phyloP scores from a whole-genome alignment of 371 early-diverging fungal genomes.

The Amoeboaphelidium protococcarum region DNA sequence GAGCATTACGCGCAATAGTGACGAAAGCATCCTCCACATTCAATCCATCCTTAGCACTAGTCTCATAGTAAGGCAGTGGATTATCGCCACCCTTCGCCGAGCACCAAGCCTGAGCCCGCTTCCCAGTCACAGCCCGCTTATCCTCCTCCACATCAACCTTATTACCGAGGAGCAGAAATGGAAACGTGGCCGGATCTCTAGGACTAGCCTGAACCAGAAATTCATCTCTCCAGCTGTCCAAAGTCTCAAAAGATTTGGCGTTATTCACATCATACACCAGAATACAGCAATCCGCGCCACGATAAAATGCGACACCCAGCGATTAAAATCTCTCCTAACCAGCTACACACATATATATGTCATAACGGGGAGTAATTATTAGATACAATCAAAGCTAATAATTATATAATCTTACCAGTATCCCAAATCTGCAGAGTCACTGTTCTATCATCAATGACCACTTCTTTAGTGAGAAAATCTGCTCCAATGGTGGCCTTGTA shows the following conservation, averaged over 20 bases:
- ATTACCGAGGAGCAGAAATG: constrained; percentile 92
- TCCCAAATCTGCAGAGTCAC: constrained; percentile 68
- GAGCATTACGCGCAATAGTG: constrained; percentile 73
- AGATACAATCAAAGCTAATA: not conserved
- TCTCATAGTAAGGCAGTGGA: constrained; percentile 93
- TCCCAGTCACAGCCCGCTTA: constrained; percentile 68
- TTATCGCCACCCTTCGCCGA: constrained; percentile 76
- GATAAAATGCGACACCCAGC: constrained; percentile 89
- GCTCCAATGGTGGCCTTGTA: constrained; percentile 99
- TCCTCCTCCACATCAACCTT: constrained; percentile 88
- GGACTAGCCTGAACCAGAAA: constrained; percentile 83
- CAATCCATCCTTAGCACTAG: constrained; percentile 84
- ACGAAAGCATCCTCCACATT: constrained; percentile 90
- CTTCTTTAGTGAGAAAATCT: constrained; percentile 95
- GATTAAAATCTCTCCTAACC: constrained; percentile 93
- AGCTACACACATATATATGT: constrained; percentile 42
- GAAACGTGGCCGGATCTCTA: constrained; percentile 82
- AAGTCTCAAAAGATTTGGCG: constrained; percentile 70
- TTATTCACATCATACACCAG: constrained; percentile 91
- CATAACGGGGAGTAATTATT: not conserved
- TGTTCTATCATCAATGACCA: constrained; percentile 56
- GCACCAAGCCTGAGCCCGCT: constrained; percentile 84
- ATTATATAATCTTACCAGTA: constrained; percentile 10
- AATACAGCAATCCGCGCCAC: constrained; percentile 98
- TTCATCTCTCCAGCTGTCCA: constrained; percentile 93